Conservation (phyloP, 345 rosid species). For the Hevea brasiliensis region DNA sequence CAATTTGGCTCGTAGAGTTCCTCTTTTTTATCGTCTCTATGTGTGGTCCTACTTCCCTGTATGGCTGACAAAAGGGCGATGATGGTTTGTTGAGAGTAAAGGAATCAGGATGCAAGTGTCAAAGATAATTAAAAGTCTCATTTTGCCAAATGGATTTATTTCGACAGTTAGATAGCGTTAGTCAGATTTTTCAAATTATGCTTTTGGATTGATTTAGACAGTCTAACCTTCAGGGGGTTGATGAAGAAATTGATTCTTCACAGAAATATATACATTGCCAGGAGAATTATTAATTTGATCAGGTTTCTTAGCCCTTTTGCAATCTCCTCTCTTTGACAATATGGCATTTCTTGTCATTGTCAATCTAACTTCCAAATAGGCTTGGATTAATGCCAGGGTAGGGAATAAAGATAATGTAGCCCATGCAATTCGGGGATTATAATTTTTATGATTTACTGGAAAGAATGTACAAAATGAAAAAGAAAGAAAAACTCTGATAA, state of each 20-base stretch:
- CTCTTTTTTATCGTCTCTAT: background rate
- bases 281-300: no score
- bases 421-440: no score
- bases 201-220: background rate
- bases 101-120: constrained; percentile 5
- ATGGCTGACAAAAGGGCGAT: background rate
- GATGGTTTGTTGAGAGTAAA: background rate
- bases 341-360: background rate
- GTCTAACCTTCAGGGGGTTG: background rate
- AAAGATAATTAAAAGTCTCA: background rate
- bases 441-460: background rate
- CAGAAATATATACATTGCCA: background rate
- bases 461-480: background rate
- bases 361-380: background rate
- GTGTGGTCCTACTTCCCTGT: background rate
- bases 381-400: background rate
- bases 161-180: background rate
- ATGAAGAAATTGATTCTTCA: background rate
- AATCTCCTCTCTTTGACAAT: background rate
- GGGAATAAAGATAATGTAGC: background rate
- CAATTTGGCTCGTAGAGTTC: background rate
- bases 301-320: background rate
- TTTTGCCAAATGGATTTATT: background rate
- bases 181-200: background rate
- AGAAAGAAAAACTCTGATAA: background rate